A percentile compares a stretch with the other conserved stretches of the same genome.
Conservation (phyloP, 1,284 basidiomycete species). For the Ustilago trichophora region DNA sequence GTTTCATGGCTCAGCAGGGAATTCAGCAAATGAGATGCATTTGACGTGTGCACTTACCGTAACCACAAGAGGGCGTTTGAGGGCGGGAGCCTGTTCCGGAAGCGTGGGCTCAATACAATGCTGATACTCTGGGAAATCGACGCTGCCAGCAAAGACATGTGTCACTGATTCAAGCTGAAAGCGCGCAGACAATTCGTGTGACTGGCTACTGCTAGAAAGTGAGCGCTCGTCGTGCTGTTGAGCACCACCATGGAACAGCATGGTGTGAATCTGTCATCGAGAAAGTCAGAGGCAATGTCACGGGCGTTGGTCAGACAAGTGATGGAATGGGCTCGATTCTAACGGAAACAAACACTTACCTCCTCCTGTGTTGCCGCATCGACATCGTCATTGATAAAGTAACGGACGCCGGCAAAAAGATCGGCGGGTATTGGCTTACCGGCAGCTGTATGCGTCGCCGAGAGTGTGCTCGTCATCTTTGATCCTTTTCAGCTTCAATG, state of each 20-base stretch:
- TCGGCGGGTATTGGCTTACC: conserved; percentile 4
- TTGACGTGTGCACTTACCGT: conserved; percentile 21
- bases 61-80: conserved; percentile 21
- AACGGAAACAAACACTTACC: conserved; percentile 17
- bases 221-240: conserved; percentile 1
- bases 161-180: conserved; percentile 60
- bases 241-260: conserved; percentile 10
- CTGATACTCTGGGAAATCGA: conserved; percentile 71
- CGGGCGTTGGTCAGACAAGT: too few relatives aligned
- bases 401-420: conserved; percentile 31
- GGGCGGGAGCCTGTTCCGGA: conserved; percentile 3
- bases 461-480: conserved; percentile 12
- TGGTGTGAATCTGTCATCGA: conserved; percentile 7
- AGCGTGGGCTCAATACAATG: conserved; percentile 37
- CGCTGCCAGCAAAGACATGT: conserved; percentile 70
- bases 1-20: not conserved
- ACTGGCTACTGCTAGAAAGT: conserved; percentile 7
- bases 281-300: not conserved
- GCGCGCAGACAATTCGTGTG: not conserved
- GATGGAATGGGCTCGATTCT: too few relatives aligned
- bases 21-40: not conserved
- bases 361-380: conserved; percentile 19
- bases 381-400: conserved; percentile 46
- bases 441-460: not conserved
- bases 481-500: too few relatives aligned